Base-by-base conservation (phyloP, 2,329 filamentous ascomycete species). In the Colletotrichum lini region DNA sequence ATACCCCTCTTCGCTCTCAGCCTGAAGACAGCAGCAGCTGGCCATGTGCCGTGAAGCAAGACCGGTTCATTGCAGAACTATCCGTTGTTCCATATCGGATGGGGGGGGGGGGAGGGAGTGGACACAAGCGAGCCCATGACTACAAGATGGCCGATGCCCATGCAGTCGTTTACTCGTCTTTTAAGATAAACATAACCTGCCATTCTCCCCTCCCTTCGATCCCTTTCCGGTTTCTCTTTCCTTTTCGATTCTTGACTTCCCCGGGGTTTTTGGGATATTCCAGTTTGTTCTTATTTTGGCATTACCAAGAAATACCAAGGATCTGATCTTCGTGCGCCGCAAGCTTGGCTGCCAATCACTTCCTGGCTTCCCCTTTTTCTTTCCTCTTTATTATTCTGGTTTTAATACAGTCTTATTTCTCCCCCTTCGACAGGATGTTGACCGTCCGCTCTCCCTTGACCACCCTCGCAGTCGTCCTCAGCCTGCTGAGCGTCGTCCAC, bases 221-320 rank as follows among this genome's bases (percentile, higher is more conserved):
- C 16, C 21, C 38, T 18, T 52, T 52, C 7, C 21, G 49, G 12
- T n/a, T 47, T 3, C 3, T n/a, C 2, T 3, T 21, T 13, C 6
- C 15, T 4, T 54, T 21, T 18, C 49, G 58, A n/a, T 45, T 50
- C 21, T 62, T 57, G 52, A 58, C 57, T 60, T 56, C 65, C 59
- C 60, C 63, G 63, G 63, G 63, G 53, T 69, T 72, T 65, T 60
- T 72, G 69, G 59, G 64, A 65, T 68, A 72, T 72, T 65, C 65
- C 70, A 66, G 56, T 50, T 21, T 47, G 26, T 13, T 47, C 54
- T 35, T 35, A 35, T 35, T 35, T 38, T 10, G 35, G 35, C 30
- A 30, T 16, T 16, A 58, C 42, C 52, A 50, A 60, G 15, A 58
- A 16, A 38, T 57, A 65, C 47, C 50, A 57, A 67, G 56, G 49